Evolutionary conservation across 2,329 filamentous ascomycete species (phyloP).

Genomic region (Sclerotinia sclerotiorum): DNA sequence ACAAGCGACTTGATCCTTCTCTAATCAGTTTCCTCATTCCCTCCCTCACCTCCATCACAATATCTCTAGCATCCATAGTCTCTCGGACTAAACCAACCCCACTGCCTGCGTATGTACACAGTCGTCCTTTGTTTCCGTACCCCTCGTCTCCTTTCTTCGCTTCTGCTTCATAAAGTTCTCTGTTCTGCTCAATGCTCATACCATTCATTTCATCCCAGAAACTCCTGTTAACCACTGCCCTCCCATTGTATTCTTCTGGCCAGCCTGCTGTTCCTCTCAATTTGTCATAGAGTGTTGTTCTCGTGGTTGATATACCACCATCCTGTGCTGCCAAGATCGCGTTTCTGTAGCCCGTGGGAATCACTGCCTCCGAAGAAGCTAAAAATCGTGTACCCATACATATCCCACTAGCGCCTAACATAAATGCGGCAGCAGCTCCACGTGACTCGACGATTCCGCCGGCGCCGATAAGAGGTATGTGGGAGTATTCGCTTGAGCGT

Average conservation of each 20-base stretch:
- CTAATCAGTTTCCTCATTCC: conserved; percentile 15
- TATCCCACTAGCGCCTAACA: conserved; percentile 45
- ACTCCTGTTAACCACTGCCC: conserved; percentile 58
- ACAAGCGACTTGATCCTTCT: conserved; percentile 19
- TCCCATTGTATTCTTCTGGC: conserved; percentile 56
- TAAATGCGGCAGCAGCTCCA: conserved; percentile 41
- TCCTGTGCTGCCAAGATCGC: conserved; percentile 49
- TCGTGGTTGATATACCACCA: conserved; percentile 51
- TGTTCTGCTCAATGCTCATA: conserved; percentile 45
- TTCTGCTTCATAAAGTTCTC: conserved; percentile 46
- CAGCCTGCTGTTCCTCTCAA: conserved; percentile 57
- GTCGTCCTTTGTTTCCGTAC: conserved; percentile 52
- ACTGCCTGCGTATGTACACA: conserved; percentile 63
- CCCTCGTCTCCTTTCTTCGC: conserved; percentile 51
- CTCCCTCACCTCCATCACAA: conserved; percentile 43
- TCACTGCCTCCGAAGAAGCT: conserved; percentile 47
- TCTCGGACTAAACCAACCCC: conserved; percentile 58
- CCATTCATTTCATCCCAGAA: conserved; percentile 46
- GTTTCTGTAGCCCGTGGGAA: conserved; percentile 48
- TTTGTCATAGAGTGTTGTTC: conserved; percentile 52
- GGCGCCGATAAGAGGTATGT: conserved; percentile 40
- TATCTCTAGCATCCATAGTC: conserved; percentile 50
- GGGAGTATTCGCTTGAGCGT: conserved; percentile 27
- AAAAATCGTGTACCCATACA: conserved; percentile 54
- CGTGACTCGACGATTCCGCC: conserved; percentile 44